Base-by-base conservation (phyloP, 768 basidiomycete species). In the Dioszegia crocea region DNA sequence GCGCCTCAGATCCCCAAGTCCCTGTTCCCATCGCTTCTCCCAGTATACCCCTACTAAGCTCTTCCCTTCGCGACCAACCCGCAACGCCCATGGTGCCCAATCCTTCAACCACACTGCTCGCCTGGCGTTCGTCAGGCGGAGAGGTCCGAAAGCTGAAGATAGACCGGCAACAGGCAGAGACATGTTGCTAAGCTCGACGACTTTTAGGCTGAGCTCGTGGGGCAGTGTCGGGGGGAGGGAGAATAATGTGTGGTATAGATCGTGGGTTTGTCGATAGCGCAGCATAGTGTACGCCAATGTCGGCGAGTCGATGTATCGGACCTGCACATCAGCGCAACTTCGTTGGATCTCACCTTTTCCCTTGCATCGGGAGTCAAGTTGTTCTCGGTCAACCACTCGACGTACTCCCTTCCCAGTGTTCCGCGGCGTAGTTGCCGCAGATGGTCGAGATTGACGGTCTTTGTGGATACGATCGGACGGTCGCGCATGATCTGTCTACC, bases 211-310 rank as follows among this genome's bases (percentile, higher is more conserved):
- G 29, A 99, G 82, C 75, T 99, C 96, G 46, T 88, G 89, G 57
- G 88, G 84, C 69, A 94, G 88, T 61, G 86, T 86, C 58, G 97
- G 91, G 0, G 91, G 92, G 9, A 98, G 82, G 66, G 85, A 85
- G 79, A 85, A 86, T 60, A 98, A 83, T 69, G 89, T 89, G 73
- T 99, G 96, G 73, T 97, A 96, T 66, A 98, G 87, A 78, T 99
- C 94, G 78, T 99, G 96, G 63, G 88, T 94, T 79, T 99, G 93
- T 24, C 94, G 87, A 76, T 98, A 99, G 50, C 94, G 87, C 66
- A 93, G 90, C 88, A 99, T 91, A 56, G 98, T 89, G 76, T 96
- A 98, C 24, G 96, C 96, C 11, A 96, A 83, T 70, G 96, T 93
- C 1, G 92, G 91, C 70, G 97, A 91, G 71, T 88, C 84, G 57